These are phyloP conservation scores for Pseudisothecium myosuroides DNA, from an alignment of 225 moss, liverwort and hornwort species.

Conservation along the genomic window DNA sequence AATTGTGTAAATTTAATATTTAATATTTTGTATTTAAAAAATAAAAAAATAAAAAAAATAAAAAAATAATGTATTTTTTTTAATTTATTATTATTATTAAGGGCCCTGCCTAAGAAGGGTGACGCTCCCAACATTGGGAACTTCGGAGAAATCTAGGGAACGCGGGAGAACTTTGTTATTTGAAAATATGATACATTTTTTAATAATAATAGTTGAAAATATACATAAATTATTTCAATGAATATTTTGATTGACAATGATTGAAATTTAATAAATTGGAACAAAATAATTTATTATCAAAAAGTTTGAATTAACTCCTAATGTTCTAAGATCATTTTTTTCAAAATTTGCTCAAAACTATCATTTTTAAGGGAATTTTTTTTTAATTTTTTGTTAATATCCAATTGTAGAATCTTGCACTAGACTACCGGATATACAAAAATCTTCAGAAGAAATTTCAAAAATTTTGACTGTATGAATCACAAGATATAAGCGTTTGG, in stretches of 20 bases:
- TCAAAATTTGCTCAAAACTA: neutral
- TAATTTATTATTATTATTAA: too few relatives aligned
- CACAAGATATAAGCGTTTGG: too few relatives aligned
- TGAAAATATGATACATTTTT: neutral
- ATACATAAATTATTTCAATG: neutral
- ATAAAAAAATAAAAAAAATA: neutral
- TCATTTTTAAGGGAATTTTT: too few relatives aligned
- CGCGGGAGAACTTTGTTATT: neutral
- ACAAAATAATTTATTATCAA: neutral
- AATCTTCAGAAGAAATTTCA: neutral
- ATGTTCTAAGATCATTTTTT: neutral
- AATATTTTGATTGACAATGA: neutral
- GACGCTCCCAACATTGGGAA: too few relatives aligned
- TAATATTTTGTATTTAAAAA: neutral
- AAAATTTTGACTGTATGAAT: fast-evolving
- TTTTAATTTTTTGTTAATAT: too few relatives aligned
- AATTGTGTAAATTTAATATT: neutral
- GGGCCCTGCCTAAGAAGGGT: too few relatives aligned
- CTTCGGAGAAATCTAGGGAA: too few relatives aligned
- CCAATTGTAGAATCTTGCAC: fast-evolving
- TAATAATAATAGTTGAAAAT: too few relatives aligned
- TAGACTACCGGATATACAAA: neutral
- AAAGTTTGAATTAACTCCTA: neutral
- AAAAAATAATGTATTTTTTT: neutral
- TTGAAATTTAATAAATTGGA: neutral